These are phyloP conservation scores for Delphinella strobiligena DNA, from an alignment of 2,329 filamentous ascomycete genomes.

Conservation along the genomic window DNA sequence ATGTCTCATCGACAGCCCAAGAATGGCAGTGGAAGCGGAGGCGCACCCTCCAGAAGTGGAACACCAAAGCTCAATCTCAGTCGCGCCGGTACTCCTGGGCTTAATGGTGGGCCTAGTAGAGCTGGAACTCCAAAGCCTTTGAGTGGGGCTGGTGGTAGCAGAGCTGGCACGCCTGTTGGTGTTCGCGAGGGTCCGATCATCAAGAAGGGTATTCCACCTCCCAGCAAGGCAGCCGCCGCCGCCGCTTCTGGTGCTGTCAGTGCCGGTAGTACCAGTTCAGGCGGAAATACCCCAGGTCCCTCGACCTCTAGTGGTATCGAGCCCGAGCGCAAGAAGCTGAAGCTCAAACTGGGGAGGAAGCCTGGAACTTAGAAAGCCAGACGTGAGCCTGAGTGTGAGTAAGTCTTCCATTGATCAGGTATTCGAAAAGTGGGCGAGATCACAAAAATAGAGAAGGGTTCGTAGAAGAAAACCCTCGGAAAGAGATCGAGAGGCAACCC, in stretches of 20 bases:
- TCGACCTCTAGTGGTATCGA: conserved; percentile 2
- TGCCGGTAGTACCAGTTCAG: conserved; percentile 1
- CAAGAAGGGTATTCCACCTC: neutral
- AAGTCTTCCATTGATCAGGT: too few species aligned
- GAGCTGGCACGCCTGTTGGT: neutral
- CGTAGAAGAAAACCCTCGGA: too few species aligned
- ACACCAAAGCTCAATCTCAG: neutral
- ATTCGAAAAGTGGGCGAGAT: too few species aligned
- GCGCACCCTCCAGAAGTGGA: conserved; percentile 3
- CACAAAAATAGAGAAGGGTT: too few species aligned
- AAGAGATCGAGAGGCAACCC: too few species aligned
- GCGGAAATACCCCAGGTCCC: neutral
- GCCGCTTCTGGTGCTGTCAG: conserved; percentile 3
- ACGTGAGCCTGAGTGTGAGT: too few species aligned
- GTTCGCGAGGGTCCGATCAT: neutral
- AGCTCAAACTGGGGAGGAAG: conserved; percentile 8
- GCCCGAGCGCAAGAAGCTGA: conserved; percentile 7
- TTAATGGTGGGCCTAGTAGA: neutral
- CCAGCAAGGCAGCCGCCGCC: neutral
- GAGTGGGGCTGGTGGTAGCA: neutral
- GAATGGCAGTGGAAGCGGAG: neutral
- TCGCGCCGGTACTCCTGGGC: neutral
- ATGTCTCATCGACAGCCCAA: too few species aligned
- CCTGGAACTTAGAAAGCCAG: neutral
- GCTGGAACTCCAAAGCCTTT: neutral